A percentile compares a stretch with the other conserved stretches of the same genome.
Evolutionary conservation across 1,284 basidiomycete species (phyloP).

Genomic region (Vanrija pseudolonga): DNA sequence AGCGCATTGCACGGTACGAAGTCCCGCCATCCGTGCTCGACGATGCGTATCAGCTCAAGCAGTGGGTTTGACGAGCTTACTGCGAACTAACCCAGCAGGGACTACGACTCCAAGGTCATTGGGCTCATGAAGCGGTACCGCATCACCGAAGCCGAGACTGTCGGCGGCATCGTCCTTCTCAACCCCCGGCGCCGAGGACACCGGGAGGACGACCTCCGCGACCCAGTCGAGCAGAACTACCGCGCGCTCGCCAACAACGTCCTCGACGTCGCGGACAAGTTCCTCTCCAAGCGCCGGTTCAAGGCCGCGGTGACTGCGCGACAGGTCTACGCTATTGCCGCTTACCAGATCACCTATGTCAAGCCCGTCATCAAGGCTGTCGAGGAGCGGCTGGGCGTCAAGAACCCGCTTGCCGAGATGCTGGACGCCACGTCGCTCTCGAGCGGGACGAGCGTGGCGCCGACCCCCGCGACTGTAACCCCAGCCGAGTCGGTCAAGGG

Average conservation of each 20-base stretch:
- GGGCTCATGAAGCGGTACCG: constrained; percentile 18
- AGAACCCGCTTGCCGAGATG: neutral
- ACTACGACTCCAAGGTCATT: constrained; percentile 7
- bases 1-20: constrained; percentile 9
- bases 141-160: constrained; percentile 25
- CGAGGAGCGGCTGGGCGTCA: constrained; percentile 5
- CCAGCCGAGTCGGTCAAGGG: constrained; percentile 7
- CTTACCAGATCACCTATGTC: constrained; percentile 29
- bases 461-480: neutral
- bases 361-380: constrained; percentile 1
- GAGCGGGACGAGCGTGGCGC: neutral
- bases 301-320: constrained; percentile 2
- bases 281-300: constrained; percentile 4
- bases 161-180: constrained; percentile 22
- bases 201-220: constrained; percentile 22
- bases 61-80: constrained; percentile 2
- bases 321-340: constrained; percentile 27
- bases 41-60: constrained; percentile 22
- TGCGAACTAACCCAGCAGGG: neutral
- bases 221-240: constrained; percentile 16
- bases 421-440: neutral
- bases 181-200: constrained; percentile 11
- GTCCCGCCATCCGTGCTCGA: constrained; percentile 17
- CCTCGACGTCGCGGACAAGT: constrained; percentile 5
- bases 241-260: constrained; percentile 4